A percentile compares a stretch with the other conserved stretches of the same genome.
Evolutionary conservation across 352 stramenopile genomes (phyloP).

Genomic region (Phytophthora hybrid): DNA sequence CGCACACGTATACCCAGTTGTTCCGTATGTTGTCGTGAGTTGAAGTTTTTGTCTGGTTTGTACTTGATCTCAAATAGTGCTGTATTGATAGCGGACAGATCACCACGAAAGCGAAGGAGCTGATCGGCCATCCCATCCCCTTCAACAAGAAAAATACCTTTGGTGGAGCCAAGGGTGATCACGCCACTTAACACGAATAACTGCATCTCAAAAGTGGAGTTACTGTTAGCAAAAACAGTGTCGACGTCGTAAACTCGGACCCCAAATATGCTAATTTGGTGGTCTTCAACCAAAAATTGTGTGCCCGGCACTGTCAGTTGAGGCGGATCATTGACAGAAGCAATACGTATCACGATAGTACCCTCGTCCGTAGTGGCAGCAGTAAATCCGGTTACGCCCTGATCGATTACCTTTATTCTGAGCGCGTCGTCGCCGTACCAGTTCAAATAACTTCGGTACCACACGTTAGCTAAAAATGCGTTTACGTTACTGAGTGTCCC

Average conservation of each 20-base stretch:
- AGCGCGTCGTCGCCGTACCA: constrained; percentile 79
- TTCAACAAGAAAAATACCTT: constrained; percentile 52
- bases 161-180: constrained; percentile 45
- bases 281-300: constrained; percentile 66
- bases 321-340: constrained; percentile 72
- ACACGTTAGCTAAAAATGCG: constrained; percentile 49
- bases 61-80: constrained; percentile 85
- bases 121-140: constrained; percentile 61
- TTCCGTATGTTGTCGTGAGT: constrained; percentile 69
- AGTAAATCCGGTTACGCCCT: constrained; percentile 71
- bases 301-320: constrained; percentile 58
- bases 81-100: constrained; percentile 62
- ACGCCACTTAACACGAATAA: constrained; percentile 65
- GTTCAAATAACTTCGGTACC: constrained; percentile 72
- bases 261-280: constrained; percentile 73
- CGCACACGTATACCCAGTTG: constrained; percentile 60
- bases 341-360: constrained; percentile 47
- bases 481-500: constrained; percentile 72
- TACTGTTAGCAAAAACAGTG: constrained; percentile 36
- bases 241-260: constrained; percentile 71
- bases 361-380: constrained; percentile 45
- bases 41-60: constrained; percentile 76
- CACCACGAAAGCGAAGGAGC: constrained; percentile 63
- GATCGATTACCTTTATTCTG: constrained; percentile 61
- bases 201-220: constrained; percentile 65